phyloP scores from a whole-genome alignment of 805 yeast genomes.

The Suhomyces emberorum region DNA sequence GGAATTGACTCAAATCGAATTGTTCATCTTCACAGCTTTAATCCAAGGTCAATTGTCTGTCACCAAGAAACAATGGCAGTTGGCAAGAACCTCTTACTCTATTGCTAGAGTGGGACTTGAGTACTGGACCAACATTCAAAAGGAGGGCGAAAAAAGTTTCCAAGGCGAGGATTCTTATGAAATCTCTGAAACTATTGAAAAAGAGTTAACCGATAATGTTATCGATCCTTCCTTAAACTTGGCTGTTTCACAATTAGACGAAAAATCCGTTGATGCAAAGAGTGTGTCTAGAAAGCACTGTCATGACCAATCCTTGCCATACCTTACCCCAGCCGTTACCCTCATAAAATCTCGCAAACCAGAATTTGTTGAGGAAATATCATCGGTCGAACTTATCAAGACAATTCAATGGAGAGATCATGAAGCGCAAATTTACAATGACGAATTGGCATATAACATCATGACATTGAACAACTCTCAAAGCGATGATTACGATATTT shows the following conservation, averaged over 20 bases:
- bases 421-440: conserved; percentile 61
- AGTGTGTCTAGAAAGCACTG: conserved; percentile 11
- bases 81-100: conserved; percentile 51
- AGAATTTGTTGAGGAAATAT: conserved; percentile 30
- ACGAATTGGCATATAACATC: conserved; percentile 65
- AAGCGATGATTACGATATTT: conserved; percentile 46
- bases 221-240: conserved; percentile 67
- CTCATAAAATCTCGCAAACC: conserved; percentile 39
- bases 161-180: conserved; percentile 16
- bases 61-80: conserved; percentile 52
- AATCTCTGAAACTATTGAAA: conserved; percentile 20
- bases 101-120: conserved; percentile 61
- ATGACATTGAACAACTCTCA: conserved; percentile 30
- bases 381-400: conserved; percentile 25
- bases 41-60: conserved; percentile 51
- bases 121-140: conserved; percentile 32
- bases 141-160: conserved; percentile 1
- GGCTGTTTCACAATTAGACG: conserved; percentile 44
- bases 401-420: conserved; percentile 50
- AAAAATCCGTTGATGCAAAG: conserved; percentile 3
- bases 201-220: conserved; percentile 53
- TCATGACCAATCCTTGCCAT: conserved; percentile 25
- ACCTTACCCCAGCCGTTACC: conserved; percentile 38
- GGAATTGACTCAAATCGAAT: conserved; percentile 24
- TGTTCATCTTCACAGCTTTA: conserved; percentile 43